Evolutionary conservation across 768 basidiomycete genomes (phyloP).

Genomic region (Pleurotus sapidus): DNA sequence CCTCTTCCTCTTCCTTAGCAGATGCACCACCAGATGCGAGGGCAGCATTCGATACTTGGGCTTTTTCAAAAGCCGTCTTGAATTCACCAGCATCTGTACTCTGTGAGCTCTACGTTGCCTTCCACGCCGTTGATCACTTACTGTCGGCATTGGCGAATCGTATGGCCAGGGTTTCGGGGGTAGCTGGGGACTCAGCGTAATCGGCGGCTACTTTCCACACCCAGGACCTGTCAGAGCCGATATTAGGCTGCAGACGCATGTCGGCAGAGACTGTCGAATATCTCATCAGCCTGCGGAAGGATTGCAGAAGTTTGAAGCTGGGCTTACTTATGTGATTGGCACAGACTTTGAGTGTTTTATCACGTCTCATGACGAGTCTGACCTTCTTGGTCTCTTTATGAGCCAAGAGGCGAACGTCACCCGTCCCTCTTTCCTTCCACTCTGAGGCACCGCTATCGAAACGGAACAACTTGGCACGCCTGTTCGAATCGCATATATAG

Average conservation of each 20-base stretch:
- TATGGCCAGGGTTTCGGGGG: conserved; percentile 95
- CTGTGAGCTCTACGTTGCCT: background rate
- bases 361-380: conserved; percentile 97
- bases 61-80: conserved; percentile 86
- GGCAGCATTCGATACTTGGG: conserved; percentile 66
- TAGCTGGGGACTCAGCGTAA: conserved; percentile 86
- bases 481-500: conserved; percentile 25
- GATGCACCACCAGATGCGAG: conserved; percentile 27
- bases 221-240: conserved; percentile 99
- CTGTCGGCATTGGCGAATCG: conserved; percentile 97
- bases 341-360: conserved; percentile 99
- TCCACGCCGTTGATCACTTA: conserved; percentile 38
- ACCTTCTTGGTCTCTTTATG: conserved; percentile 91
- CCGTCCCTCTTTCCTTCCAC: conserved; percentile 99
- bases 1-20: conserved; percentile 18
- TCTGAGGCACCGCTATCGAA: conserved; percentile 76
- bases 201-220: conserved; percentile 98
- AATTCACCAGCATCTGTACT: conserved; percentile 77
- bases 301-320: conserved; percentile 16
- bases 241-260: conserved; percentile 95
- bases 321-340: conserved; percentile 90
- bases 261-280: conserved; percentile 69
- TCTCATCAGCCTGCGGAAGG: background rate
- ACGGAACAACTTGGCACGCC: conserved; percentile 98
- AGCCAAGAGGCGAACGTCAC: conserved; percentile 88